Evolutionary conservation across 768 basidiomycete species (phyloP).

Genomic region (Mycena filopes): DNA sequence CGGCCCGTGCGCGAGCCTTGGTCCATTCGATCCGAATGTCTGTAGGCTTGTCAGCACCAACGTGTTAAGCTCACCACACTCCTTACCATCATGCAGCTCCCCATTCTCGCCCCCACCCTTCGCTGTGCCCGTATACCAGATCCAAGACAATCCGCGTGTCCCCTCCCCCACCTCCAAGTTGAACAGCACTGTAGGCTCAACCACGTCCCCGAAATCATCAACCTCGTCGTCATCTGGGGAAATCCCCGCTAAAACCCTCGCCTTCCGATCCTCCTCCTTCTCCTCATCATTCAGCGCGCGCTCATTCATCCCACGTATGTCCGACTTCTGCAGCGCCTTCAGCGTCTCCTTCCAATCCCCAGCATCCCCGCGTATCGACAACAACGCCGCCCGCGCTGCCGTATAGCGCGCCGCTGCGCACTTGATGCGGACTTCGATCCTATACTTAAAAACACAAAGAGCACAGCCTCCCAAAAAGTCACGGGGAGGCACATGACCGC

Average conservation of each 20-base stretch:
- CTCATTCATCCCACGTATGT: slow-evolving; percentile 12
- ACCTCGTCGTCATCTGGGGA: not conserved
- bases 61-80: too few relatives aligned
- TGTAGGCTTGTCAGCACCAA: too few relatives aligned
- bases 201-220: not conserved
- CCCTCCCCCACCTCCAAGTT: slow-evolving; percentile 13
- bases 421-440: too few relatives aligned
- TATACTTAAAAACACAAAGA: too few relatives aligned
- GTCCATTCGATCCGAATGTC: slow-evolving; percentile 13
- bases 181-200: not conserved
- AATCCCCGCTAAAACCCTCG: not conserved
- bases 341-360: too few relatives aligned
- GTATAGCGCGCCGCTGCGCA: too few relatives aligned
- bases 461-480: too few relatives aligned
- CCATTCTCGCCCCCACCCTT: not conserved
- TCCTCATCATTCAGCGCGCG: slow-evolving; percentile 1
- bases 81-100: slow-evolving; percentile 4
- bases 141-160: not conserved
- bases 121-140: not conserved
- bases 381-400: too few relatives aligned
- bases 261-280: slow-evolving; percentile 14
- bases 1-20: not conserved
- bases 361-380: too few relatives aligned
- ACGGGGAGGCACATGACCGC: too few relatives aligned
- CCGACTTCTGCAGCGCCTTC: too few relatives aligned